Evolutionary conservation across 352 stramenopile species (phyloP), one percentile per base, ranked within the genome.

Genomic region (Phytophthora megakarya): DNA sequence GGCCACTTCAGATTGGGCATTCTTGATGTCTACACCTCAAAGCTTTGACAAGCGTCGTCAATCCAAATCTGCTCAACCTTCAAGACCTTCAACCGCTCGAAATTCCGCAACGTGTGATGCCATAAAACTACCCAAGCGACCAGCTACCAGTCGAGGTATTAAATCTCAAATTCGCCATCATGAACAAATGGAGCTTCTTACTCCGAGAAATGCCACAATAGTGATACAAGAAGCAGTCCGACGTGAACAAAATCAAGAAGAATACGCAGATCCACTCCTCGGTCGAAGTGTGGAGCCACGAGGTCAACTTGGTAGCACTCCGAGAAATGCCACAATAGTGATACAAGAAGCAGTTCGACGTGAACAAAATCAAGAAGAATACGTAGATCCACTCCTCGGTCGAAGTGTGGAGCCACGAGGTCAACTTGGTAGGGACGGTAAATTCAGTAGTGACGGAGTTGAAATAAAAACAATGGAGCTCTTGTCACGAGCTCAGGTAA

Each of bases 241-340:
- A 21, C 77, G 60, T 18, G 73, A 89, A 40, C 55, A 39, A 22
- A 72, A 72, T 8, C 73, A 89, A 21, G 68, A 80, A 39, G 26
- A 74, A n/a, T 87, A 86, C 42, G 61, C 72, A 0, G 59, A 79
- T 18, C 80, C 80, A 15, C 47, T 87, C 19, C 53, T 77, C 13
- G 78, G 67, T 5, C 73, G 78, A 28, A 84, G 73, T n/a, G 74
- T 89, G 6, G 80, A 89, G 43, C 56, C 74, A 8, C 62, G 70
- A 33, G 61, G 58, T 18, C 65, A 69, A 39, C 33, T 54, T 49
- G 33, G 26, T 44, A 56, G 65, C n/a, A n/a, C n/a, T n/a, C n/a
- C 66, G 13, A 44, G 53, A 63, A 54, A n/a, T 23, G 52, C 49
- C 12, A 45, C 19, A 15, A 43, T 73, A 1, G 76, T 74, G 8